Evolutionary conservation across 2,329 filamentous ascomycete genomes (phyloP), one percentile per base, ranked within the genome.

Genomic region (Arachnopeziza araneosa): DNA sequence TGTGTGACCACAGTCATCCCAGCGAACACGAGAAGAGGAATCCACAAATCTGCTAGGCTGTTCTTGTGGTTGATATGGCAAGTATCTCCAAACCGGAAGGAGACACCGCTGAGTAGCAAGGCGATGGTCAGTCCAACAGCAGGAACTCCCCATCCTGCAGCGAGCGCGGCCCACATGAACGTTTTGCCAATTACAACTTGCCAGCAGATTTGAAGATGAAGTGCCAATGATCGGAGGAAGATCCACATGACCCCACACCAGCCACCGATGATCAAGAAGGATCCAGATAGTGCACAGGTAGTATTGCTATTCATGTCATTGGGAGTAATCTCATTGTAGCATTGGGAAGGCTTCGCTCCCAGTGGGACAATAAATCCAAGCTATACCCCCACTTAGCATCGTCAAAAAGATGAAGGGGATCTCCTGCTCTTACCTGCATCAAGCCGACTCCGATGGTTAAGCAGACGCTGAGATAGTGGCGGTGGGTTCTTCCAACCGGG

Each of bases 141-240:
- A 1, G 93, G 91, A 52, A 98, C 81, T 21, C 89, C 89, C 90
- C 93, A 97, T 63, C 95, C 95, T 9, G 87, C 77, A 19, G 83
- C 81, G 70, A 96, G 86, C 2, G 93, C 87, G 65, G 84, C 83
- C 79, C 91, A 91, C 85, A 97, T 97, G 75, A 97, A 98, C 69
- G 83, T 89, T 52, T 86, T 84, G 49, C 95, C 95, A 3, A 96
- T 90, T 8, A 93, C 86, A 36, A 96, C 82, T 74, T 98, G 92
- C 95, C 95, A 99, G 79, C 93, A 97, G 65, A 99, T 97, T 75
- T 98, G 95, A 24, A 99, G 85, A 75, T 99, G 95, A 68, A 99
- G 87, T 4, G 92, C 96, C 36, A 98, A 77, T 0, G 93, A 90
- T 64, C 95, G 86, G 62, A 97, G 82, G 72, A 97, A 96, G 64